phyloP scores from a whole-genome alignment of 169 alveolate genomes.

The Cryptosporidium sp. region DNA sequence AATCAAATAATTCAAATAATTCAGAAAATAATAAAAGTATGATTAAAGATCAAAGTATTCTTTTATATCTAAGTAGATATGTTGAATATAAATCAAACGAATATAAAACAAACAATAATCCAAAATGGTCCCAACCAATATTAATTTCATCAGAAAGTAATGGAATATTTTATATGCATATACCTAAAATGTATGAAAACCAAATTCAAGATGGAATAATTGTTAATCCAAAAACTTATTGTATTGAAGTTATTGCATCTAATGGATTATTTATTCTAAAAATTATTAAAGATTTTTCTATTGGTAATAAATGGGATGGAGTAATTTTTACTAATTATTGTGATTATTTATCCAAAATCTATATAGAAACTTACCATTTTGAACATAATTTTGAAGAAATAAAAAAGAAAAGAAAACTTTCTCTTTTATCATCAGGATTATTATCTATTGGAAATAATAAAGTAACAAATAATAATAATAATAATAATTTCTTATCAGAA shows the following conservation, averaged over 20 bases:
- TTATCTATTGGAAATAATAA: neutral
- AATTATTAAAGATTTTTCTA: slow-evolving; percentile 5
- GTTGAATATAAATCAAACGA: neutral
- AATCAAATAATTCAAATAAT: neutral
- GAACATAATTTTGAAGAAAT: slow-evolving; percentile 47
- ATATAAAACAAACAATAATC: neutral
- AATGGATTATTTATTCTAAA: slow-evolving; percentile 44
- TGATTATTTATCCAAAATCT: slow-evolving; percentile 39
- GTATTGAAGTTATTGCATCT: slow-evolving; percentile 41
- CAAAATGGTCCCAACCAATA: slow-evolving; percentile 70
- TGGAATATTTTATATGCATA: slow-evolving; percentile 50
- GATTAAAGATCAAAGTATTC: slow-evolving; percentile 28
- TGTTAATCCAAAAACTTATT: slow-evolving; percentile 59
- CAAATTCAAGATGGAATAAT: neutral
- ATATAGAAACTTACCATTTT: slow-evolving; percentile 58
- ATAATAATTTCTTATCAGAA: neutral
- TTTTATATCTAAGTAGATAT: slow-evolving; percentile 22
- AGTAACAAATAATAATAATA: no score
- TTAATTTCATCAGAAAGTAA: slow-evolving; percentile 46
- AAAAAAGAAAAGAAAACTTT: slow-evolving; percentile 23
- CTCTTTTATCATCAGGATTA: neutral
- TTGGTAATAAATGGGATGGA: slow-evolving; percentile 52
- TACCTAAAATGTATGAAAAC: slow-evolving; percentile 4
- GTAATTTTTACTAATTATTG: slow-evolving; percentile 63
- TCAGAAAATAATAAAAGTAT: slow-evolving; percentile 28